Percentiles rank a stretch among this genome's conserved stretches.
Evolutionary conservation across 345 rosid genomes (phyloP).

Genomic region (Salix suchowensis): DNA sequence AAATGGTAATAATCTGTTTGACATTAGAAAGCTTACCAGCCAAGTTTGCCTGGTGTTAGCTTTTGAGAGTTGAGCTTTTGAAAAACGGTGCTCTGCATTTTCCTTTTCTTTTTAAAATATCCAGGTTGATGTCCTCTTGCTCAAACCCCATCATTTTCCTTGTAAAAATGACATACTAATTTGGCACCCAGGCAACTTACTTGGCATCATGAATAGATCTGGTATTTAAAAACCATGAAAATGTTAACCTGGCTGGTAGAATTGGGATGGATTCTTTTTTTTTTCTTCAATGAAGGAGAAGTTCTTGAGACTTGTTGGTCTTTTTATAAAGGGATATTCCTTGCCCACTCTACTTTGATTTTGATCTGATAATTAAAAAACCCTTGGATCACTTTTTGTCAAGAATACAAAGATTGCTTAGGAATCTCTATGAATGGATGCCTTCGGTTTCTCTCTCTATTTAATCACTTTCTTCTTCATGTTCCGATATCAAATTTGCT

Average conservation of each 20-base stretch:
- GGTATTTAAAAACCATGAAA: neutral
- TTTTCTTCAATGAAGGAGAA: neutral
- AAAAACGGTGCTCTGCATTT: neutral
- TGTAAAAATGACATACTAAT: neutral
- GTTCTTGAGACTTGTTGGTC: neutral
- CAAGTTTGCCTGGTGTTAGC: neutral
- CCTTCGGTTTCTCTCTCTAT: no score
- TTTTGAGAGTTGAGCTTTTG: neutral
- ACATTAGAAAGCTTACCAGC: neutral
- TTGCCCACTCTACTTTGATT: no score
- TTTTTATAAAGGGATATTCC: neutral
- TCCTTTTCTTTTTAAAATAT: neutral
- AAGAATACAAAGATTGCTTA: no score
- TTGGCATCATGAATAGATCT: no score
- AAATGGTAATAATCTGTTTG: constrained; percentile 54
- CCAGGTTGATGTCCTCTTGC: neutral
- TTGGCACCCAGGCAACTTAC: neutral
- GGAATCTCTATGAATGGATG: no score
- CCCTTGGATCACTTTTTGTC: no score
- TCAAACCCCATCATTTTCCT: neutral
- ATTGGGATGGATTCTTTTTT: neutral
- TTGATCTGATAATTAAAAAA: no score
- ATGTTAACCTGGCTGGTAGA: neutral
- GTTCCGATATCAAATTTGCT: no score
- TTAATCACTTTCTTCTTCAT: no score